Evolutionary conservation across 345 rosid species (phyloP), one percentile per base, ranked within the genome.

Genomic region (Cardamine chenopodiifolia): DNA sequence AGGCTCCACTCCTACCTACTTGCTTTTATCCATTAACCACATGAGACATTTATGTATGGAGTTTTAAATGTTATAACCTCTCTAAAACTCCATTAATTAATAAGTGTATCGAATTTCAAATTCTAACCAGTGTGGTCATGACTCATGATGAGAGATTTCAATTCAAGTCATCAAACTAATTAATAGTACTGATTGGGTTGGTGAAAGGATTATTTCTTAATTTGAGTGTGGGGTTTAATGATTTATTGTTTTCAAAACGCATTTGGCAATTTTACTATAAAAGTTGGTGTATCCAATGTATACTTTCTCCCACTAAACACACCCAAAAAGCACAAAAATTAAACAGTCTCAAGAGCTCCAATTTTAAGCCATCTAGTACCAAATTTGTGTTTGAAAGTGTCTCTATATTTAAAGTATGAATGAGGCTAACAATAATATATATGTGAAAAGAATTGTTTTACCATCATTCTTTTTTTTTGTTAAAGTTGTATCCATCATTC

Each of bases 1-100:
- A 52, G 39, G 42, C 14, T 61, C 25, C 29, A 17, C 45, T 60
- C 35, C 31, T 35, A 50, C 61, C 57, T 58, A 32, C 67, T 60
- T 71, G 35, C 17, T 60, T 59, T 32, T 70, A 47, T 49, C 49
- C 69, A 14, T 52, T 39, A 26, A 62, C 53, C 62, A 39, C 59
- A 32, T 3, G 20, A 52, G 44, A 62, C 62, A 52, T 62, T 37
- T 37, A 72, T 14, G 61, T 34, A 48, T 60, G 25, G 49, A 25
- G 13, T 37, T 62, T 47, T 39, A 11, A 39, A 62, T 72, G 25
- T 53, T 72, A 40, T 47, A 15, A 39, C 39, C 62, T 50, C 74
- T 26, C 13, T 23, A 37, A 35, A 13, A 18, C 60, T 71, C 50
- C 4, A 37, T 15, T 39, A 39, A 25, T 35, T 52, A 17, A 1